These are phyloP conservation scores for Saccharomycopsis selenospora DNA, from an alignment of 805 yeast genomes.

Conservation along the genomic window DNA sequence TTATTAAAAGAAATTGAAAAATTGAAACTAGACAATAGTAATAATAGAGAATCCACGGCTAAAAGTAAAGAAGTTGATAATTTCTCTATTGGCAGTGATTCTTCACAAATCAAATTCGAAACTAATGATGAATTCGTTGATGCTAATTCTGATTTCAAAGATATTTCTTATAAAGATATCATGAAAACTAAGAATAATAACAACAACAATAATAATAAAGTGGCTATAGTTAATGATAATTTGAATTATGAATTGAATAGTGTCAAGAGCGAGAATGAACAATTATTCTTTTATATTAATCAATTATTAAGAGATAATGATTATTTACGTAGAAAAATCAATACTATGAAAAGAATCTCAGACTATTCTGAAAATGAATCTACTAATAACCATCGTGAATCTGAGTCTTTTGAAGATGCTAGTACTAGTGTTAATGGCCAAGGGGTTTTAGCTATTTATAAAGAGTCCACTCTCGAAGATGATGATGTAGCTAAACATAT, in stretches of 20 bases:
- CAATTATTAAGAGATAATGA: conserved; percentile 17
- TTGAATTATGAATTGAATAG: conserved; percentile 12
- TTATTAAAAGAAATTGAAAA: background rate
- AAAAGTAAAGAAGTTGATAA: background rate
- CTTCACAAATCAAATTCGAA: background rate
- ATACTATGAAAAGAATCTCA: background rate
- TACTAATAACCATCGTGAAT: background rate
- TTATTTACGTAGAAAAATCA: conserved; percentile 3
- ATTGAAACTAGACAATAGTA: background rate
- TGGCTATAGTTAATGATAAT: background rate
- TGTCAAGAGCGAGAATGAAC: conserved; percentile 15
- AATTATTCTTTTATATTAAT: conserved; percentile 14
- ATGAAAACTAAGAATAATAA: background rate
- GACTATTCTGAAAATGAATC: background rate
- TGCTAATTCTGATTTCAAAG: background rate
- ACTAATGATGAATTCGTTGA: background rate
- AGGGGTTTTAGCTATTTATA: background rate
- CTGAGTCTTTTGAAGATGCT: background rate
- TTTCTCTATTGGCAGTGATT: background rate
- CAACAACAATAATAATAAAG: background rate
- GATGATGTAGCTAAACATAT: background rate
- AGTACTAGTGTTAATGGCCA: background rate
- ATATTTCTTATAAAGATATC: background rate
- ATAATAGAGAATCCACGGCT: background rate
- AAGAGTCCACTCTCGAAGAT: background rate